Conservation (phyloP, 306 rosid species). For the Cucumis cinereus region DNA sequence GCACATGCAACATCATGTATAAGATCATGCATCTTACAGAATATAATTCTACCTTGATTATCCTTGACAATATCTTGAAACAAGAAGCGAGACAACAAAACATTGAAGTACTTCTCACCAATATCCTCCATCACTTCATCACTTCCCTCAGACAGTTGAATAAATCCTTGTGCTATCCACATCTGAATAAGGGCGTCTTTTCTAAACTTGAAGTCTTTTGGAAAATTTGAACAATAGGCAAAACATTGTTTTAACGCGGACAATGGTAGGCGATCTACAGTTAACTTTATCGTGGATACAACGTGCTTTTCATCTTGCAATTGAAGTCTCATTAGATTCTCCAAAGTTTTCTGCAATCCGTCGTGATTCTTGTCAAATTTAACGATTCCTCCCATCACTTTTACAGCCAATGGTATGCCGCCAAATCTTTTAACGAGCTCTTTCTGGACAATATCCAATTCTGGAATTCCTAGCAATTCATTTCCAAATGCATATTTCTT, state of each 20-base stretch:
- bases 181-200: conserved; percentile 4
- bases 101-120: conserved; percentile 7
- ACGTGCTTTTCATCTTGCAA: background rate
- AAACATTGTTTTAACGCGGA: conserved; percentile 13
- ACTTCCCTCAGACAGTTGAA: background rate
- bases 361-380: background rate
- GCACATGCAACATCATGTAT: conserved; percentile 13
- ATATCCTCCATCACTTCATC: background rate
- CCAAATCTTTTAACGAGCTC: conserved; percentile 10
- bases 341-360: background rate
- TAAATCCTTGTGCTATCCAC: conserved; percentile 14
- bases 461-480: background rate
- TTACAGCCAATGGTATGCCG: conserved; percentile 13
- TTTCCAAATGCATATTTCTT: background rate
- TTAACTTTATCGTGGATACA: conserved; percentile 2
- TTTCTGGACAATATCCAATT: background rate
- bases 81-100: conserved; percentile 2
- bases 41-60: background rate
- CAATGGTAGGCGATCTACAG: background rate
- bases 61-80: background rate
- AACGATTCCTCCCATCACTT: conserved; percentile 11
- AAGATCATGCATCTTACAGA: conserved; percentile 13
- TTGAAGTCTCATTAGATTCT: background rate
- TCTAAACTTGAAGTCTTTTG: background rate
- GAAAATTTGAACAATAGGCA: conserved; percentile 11